Evolutionary conservation across 2,329 filamentous ascomycete species (phyloP), one percentile per base, ranked within the genome.

Genomic region (Hypoxylon sp.): DNA sequence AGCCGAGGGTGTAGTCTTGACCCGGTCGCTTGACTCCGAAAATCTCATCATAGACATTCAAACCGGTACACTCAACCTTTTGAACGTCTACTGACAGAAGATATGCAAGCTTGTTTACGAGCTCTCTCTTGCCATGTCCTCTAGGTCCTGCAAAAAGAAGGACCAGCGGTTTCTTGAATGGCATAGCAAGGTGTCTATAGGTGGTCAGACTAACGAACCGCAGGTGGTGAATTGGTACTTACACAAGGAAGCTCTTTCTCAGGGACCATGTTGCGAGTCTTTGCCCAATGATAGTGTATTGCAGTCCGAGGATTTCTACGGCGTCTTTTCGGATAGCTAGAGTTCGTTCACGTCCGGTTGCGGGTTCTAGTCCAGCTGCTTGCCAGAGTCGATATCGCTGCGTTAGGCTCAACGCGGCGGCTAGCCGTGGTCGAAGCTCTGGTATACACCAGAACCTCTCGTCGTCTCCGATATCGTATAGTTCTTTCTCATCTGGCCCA

Each of bases 91-190:
- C 62, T 0, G 76, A 79, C 5, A 85, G 71, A 3, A 85, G 75
- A 8, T 78, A 51, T 0, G 81, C 82, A 19, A 86, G 76, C 4
- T 75, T 73, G 5, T 77, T 77, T 0, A 83, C 83, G 10, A 86
- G 72, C 62, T 85, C 83, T 0, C 83, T 85, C 73, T 86, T 86
- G 5, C 84, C 84, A 66, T 86, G 83, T 0, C 84, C 83, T 35
- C 80, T 82, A 0, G 82, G 80, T 0, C 84, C 84, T 3, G 81
- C 81, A 52, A 85, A 84, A 2, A 80, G 75, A 6, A 85, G 86
- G 55, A 83, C 78, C 1, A 83, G 73, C 0, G 81, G 82, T 46
- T 72, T 74, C 31, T 74, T 71, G 1, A 58, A 65, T 1, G 76
- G 71, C 24, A 78, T 68, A 0, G 75, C 67, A 3, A 82, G 66